Evolutionary conservation across 192 early-diverging fungal genomes (phyloP).

Genomic region (Phlyctochytrium planicorne): DNA sequence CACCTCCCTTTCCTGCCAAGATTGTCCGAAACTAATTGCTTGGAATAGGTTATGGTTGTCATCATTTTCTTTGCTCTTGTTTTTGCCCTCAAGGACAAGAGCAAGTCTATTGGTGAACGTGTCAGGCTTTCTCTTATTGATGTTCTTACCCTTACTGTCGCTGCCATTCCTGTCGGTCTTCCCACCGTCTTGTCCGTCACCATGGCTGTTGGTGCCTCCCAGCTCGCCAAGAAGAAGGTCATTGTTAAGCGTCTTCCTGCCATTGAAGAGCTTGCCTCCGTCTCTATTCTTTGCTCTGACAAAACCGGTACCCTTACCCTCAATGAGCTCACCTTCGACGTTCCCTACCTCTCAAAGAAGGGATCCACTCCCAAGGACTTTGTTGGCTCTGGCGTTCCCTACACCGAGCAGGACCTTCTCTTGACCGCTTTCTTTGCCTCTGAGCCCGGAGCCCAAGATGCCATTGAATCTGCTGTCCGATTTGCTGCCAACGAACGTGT

Average conservation of each 20-base stretch:
- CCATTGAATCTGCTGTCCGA: conserved; percentile 86
- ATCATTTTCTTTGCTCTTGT: conserved; percentile 67
- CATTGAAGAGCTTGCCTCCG: conserved; percentile 89
- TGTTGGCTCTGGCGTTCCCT: conserved; percentile 41
- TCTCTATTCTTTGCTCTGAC: conserved; percentile 63
- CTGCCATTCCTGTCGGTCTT: conserved; percentile 89
- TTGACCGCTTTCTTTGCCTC: conserved; percentile 78
- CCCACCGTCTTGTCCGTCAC: conserved; percentile 93
- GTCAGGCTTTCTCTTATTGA: conserved; percentile 50
- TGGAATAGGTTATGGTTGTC: conserved; percentile 40
- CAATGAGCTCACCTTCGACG: conserved; percentile 89
- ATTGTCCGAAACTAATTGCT: too few relatives aligned
- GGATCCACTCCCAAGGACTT: conserved; percentile 63
- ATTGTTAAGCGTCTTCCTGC: conserved; percentile 92
- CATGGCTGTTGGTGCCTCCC: conserved; percentile 89
- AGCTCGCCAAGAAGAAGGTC: conserved; percentile 82
- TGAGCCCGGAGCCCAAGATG: conserved; percentile 84
- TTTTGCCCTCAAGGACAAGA: conserved; percentile 53
- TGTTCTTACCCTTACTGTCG: conserved; percentile 80
- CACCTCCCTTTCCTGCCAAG: too few relatives aligned
- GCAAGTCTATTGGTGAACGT: conserved; percentile 14
- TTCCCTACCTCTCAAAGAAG: conserved; percentile 58
- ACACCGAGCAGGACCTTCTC: conserved; percentile 73
- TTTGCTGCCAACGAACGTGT: conserved; percentile 74
- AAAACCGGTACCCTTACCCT: conserved; percentile 88